Base-by-base conservation (phyloP, 164 flowering plant species). In the Berberis thunbergii region DNA sequence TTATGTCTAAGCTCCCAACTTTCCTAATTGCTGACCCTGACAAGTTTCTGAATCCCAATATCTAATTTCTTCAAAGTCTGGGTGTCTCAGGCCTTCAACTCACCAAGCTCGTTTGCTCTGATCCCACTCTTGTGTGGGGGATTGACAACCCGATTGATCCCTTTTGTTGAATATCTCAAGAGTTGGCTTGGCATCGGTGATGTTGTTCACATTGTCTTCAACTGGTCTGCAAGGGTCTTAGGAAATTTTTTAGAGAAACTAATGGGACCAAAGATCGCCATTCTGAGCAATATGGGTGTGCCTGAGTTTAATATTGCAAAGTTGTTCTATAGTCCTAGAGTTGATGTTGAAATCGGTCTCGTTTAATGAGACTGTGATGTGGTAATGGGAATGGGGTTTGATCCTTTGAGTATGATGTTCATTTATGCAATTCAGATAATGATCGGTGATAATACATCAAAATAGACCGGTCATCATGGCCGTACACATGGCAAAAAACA, bases 51-150 rank as follows among this genome's bases (percentile, higher is more conserved):
- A 26, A 56, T 4, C 59, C 59, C 59, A 56, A 56, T 40, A 4
- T 56, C 13, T 4, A 56, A 4, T 56, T 2, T 56, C 39, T 56
- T 41, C 13, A 5, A 13, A 5, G 8, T 41, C 7, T 58, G 13
- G 69, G 62, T 3, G 8, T 66, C 38, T 66, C 63, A 41, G 5
- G 40, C 6, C 62, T 13, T 26, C 42, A 66, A 1, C 62, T 66
- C 42, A 62, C 60, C 26, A 64, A 54, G 38, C 2, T 66, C 40
- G 1, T 49, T 2, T 8, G 45, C 8, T 5, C 39, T 1, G 56
- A 59, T 5, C 52, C 60, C 3, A 2, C 1, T 4, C 1, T 26
- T 66, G 41, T 8, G 4, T 4, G 55, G 60, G 4, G 41, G 60
- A 7, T 55, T 64, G 40, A 43, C 45, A 1, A 46, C 45, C 1